A percentile compares a stretch with the other conserved stretches of the same genome.
Evolutionary conservation across 1,284 basidiomycete genomes (phyloP).

Genomic region (Ceratobasidium sp.): DNA sequence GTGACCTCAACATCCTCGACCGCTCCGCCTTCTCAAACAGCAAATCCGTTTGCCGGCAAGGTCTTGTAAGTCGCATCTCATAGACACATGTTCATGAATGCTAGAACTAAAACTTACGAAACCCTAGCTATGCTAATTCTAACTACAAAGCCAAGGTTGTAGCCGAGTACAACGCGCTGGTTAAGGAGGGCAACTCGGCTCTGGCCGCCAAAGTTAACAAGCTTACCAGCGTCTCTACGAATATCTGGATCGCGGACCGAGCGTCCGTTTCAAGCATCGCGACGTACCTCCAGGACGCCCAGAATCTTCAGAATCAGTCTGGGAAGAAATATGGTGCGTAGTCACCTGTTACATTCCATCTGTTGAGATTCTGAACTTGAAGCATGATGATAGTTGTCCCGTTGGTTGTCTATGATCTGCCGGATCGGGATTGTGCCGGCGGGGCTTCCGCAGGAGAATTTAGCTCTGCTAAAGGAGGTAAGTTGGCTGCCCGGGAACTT

Average conservation of each 20-base stretch:
- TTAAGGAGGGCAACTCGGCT: slow-evolving; percentile 29
- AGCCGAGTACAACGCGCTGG: slow-evolving; percentile 24
- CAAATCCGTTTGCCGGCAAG: slow-evolving; percentile 18
- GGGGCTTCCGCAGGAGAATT: slow-evolving; percentile 37
- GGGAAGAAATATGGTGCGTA: slow-evolving; percentile 20
- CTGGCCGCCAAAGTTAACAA: slow-evolving; percentile 27
- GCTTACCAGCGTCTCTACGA: not conserved
- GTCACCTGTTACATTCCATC: not conserved
- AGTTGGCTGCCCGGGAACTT: not conserved
- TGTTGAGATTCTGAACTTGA: not conserved
- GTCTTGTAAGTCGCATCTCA: not conserved
- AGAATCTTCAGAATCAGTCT: slow-evolving; percentile 12
- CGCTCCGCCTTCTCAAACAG: not conserved
- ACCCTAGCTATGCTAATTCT: slow-evolving; percentile 18
- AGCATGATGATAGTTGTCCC: not conserved
- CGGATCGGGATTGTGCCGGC: slow-evolving; percentile 23
- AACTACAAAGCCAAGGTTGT: slow-evolving; percentile 25
- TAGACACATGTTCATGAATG: not conserved
- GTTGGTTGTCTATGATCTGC: slow-evolving; percentile 27
- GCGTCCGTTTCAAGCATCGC: slow-evolving; percentile 16
- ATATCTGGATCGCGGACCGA: slow-evolving; percentile 33
- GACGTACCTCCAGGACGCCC: slow-evolving; percentile 24
- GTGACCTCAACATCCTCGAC: not conserved
- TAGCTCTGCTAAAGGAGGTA: slow-evolving; percentile 28
- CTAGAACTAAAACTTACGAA: not conserved